A percentile compares a stretch with the other conserved stretches of the same genome.
Evolutionary conservation across 2,329 filamentous ascomycete genomes (phyloP).

Genomic region (Sclerotinia minor): DNA sequence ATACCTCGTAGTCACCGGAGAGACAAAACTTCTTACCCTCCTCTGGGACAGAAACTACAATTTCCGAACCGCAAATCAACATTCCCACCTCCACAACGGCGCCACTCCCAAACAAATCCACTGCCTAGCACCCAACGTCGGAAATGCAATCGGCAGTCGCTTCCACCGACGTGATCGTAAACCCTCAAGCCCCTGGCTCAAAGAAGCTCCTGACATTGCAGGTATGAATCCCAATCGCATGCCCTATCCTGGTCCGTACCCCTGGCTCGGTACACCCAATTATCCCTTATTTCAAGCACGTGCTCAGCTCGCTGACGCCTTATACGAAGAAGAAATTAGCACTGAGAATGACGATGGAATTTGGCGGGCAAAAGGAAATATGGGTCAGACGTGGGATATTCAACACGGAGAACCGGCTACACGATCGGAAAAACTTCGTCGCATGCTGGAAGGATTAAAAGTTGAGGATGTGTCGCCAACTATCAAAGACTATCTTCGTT

Average conservation of each 20-base stretch:
- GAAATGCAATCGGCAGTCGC: background rate
- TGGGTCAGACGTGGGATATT: too few species aligned
- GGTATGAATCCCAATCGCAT: accelerated
- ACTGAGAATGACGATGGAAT: background rate
- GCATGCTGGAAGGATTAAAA: too few species aligned
- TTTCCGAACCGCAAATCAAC: background rate
- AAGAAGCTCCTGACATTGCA: background rate
- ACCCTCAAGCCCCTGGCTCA: background rate
- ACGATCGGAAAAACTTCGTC: too few species aligned
- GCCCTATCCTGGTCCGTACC: background rate
- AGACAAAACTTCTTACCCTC: background rate
- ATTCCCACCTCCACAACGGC: background rate
- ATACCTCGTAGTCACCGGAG: background rate
- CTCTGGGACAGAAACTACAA: background rate
- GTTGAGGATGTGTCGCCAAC: too few species aligned
- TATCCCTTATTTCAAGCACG: too few species aligned
- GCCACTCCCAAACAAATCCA: background rate
- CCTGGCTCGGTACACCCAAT: background rate
- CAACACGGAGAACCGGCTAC: too few species aligned
- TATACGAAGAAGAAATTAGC: background rate
- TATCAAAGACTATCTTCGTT: too few species aligned
- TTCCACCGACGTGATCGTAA: background rate
- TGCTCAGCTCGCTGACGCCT: background rate
- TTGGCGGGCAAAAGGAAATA: background rate
- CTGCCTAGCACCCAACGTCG: background rate